phyloP scores from a whole-genome alignment of 768 basidiomycete species.

The Mycena venus region DNA sequence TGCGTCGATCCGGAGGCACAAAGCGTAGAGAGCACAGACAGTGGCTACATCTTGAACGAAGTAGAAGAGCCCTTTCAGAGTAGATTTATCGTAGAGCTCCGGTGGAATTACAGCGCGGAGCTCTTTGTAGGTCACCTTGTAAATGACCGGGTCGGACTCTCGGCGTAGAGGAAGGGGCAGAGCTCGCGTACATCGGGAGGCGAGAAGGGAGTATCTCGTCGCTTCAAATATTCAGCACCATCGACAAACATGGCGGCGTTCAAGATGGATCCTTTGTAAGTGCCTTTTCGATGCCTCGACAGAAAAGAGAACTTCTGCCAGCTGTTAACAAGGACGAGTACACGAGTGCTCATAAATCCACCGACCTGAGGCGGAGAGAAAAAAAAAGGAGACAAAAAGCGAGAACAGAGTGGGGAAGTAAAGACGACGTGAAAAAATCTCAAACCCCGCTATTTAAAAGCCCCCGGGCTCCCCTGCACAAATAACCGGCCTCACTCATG shows the following conservation, averaged over 20 bases:
- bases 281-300: too few relatives aligned
- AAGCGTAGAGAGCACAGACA: not conserved
- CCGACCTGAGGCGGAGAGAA: constrained; percentile 55
- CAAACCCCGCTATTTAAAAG: constrained; percentile 18
- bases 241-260: not conserved
- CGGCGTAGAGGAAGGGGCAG: not conserved
- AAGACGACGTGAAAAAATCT: not conserved
- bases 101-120: constrained; percentile 63
- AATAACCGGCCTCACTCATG: constrained; percentile 26
- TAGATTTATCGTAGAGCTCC: constrained; percentile 61
- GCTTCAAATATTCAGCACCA: constrained; percentile 11
- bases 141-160: not conserved
- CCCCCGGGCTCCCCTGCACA: constrained; percentile 10
- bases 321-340: not conserved
- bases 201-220: constrained; percentile 1
- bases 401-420: not conserved
- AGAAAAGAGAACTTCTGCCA: not conserved
- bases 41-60: constrained; percentile 35
- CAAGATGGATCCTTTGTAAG: not conserved
- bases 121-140: constrained; percentile 36
- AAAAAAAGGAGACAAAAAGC: too few relatives aligned
- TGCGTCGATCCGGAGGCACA: not conserved
- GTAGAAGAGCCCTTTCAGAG: constrained; percentile 58
- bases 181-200: not conserved
- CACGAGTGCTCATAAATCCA: constrained; percentile 40